A percentile compares a stretch with the other conserved stretches of the same genome.
These are phyloP conservation scores for Aureobasidium lini DNA, from an alignment of 2,329 filamentous ascomycete species.

Conservation along the genomic window DNA sequence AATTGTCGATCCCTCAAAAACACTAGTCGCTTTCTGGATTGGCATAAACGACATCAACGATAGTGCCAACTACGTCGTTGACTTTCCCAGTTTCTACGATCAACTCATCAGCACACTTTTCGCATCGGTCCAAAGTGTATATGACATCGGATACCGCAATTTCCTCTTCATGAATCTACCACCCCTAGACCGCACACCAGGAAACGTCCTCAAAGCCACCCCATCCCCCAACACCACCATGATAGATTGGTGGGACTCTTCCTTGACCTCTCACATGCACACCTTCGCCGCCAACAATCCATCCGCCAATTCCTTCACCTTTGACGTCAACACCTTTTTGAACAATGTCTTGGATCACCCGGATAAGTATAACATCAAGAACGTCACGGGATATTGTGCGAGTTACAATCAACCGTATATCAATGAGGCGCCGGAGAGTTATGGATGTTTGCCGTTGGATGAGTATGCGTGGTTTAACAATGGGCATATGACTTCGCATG, in stretches of 20 bases:
- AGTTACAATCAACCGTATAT: constrained; percentile 42
- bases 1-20: constrained; percentile 28
- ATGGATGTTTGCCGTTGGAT: constrained; percentile 38
- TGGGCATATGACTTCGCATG: constrained; percentile 39
- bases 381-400: constrained; percentile 39
- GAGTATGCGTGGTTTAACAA: constrained; percentile 44
- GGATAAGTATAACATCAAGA: constrained; percentile 36
- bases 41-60: constrained; percentile 51
- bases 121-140: constrained; percentile 33
- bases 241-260: constrained; percentile 39
- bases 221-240: constrained; percentile 41
- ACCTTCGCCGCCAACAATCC: constrained; percentile 28
- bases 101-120: constrained; percentile 37
- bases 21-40: constrained; percentile 48
- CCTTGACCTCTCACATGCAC: constrained; percentile 29
- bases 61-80: constrained; percentile 24
- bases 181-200: constrained; percentile 40
- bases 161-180: constrained; percentile 47
- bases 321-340: constrained; percentile 38
- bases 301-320: constrained; percentile 34
- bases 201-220: constrained; percentile 27
- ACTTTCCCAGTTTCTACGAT: constrained; percentile 38
- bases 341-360: constrained; percentile 38
- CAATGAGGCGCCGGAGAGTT: constrained; percentile 33
- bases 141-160: constrained; percentile 36